phyloP scores from a whole-genome alignment of 768 basidiomycete species.

The Leccinum rimulosum region DNA sequence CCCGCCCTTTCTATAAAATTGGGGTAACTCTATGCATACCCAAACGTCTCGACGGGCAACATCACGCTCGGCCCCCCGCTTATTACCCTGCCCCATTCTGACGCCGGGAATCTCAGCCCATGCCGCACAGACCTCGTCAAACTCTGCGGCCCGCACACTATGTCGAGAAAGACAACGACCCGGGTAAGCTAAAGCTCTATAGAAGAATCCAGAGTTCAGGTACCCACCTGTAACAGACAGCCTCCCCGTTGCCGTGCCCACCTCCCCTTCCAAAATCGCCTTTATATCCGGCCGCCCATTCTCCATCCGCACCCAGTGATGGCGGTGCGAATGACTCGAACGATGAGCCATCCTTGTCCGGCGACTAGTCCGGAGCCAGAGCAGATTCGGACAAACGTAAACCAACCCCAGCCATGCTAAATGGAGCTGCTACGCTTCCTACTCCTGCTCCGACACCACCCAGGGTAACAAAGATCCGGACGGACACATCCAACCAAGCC shows the following conservation, averaged over 20 bases:
- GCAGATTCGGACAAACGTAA: background rate
- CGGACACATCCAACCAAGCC: conserved; percentile 31
- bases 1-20: background rate
- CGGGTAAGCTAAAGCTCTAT: background rate
- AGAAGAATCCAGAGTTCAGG: too few species aligned
- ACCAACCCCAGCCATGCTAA: background rate
- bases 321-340: conserved; percentile 11
- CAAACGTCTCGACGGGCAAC: conserved; percentile 40
- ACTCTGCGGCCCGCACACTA: conserved; percentile 50
- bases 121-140: conserved; percentile 38
- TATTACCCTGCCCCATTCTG: conserved; percentile 26
- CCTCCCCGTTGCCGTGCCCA: conserved; percentile 33
- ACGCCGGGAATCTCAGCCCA: conserved; percentile 38
- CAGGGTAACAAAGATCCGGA: conserved; percentile 43
- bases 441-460: conserved; percentile 8
- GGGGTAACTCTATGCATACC: conserved; percentile 31
- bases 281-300: conserved; percentile 45
- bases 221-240: conserved; percentile 49
- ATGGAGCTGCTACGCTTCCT: background rate
- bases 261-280: conserved; percentile 37
- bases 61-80: conserved; percentile 39
- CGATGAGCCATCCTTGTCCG: conserved; percentile 5
- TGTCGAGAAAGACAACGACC: background rate
- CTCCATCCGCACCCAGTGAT: conserved; percentile 23
- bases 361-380: conserved; percentile 19